These are phyloP conservation scores for Porpolomopsis calyptriformis DNA, from an alignment of 768 basidiomycete genomes.

Conservation along the genomic window DNA sequence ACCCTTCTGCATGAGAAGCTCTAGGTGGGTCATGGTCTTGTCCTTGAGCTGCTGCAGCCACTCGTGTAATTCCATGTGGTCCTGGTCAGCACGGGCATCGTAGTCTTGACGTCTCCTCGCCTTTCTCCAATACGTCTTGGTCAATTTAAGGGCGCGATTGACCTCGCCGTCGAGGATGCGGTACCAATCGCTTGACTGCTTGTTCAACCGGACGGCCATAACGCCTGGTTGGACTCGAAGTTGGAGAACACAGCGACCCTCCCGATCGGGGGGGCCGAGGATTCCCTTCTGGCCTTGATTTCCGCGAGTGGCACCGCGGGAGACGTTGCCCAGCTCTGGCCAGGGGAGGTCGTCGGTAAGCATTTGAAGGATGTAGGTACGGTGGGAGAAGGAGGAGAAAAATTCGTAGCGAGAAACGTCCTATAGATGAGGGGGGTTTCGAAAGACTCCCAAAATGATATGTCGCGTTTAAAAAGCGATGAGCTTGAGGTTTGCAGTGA, in stretches of 20 bases:
- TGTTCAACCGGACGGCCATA: constrained; percentile 62
- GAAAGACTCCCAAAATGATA: background rate
- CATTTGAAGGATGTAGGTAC: constrained; percentile 27
- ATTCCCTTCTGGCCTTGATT: constrained; percentile 83
- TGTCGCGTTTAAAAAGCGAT: too few species aligned
- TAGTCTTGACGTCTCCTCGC: constrained; percentile 75
- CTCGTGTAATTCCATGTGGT: constrained; percentile 83
- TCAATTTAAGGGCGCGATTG: constrained; percentile 69
- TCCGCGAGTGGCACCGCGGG: constrained; percentile 71
- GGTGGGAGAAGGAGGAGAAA: background rate
- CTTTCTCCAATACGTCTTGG: constrained; percentile 82
- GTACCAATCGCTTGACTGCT: constrained; percentile 76
- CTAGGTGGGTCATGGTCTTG: constrained; percentile 81
- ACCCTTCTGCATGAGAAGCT: constrained; percentile 79
- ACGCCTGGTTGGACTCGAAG: constrained; percentile 78
- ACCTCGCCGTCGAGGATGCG: constrained; percentile 69
- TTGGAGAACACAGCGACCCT: constrained; percentile 70
- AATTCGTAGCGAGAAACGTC: background rate
- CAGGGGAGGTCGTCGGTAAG: constrained; percentile 71
- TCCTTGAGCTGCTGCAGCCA: constrained; percentile 84
- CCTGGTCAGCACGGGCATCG: constrained; percentile 75
- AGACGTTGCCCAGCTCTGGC: constrained; percentile 80
- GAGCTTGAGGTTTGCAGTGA: background rate
- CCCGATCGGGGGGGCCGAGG: constrained; percentile 56
- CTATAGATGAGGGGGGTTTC: too few species aligned